A percentile compares a stretch with the other conserved stretches of the same genome.
Evolutionary conservation across 139 green algal genomes (phyloP).

Genomic region (Haematococcus sp.): DNA sequence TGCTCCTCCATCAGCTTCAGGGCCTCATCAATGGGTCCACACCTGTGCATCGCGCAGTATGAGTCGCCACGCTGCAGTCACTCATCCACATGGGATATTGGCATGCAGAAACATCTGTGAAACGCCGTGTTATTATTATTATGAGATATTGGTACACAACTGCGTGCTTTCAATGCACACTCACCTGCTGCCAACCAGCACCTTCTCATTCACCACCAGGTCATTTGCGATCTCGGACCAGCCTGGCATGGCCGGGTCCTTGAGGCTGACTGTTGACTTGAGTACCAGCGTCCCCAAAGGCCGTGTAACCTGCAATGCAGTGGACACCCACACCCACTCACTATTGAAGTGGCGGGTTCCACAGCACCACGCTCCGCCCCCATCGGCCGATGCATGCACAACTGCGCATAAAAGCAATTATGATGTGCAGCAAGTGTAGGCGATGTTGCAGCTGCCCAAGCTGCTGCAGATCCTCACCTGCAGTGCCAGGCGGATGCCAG

Average conservation of each 20-base stretch:
- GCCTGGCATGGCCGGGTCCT: conserved; percentile 19
- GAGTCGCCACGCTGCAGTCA: too few relatives aligned
- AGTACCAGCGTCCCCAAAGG: conserved; percentile 64
- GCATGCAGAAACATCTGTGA: too few relatives aligned
- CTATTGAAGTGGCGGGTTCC: too few relatives aligned
- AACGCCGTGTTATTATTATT: conserved; percentile 7
- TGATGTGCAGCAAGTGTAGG: too few relatives aligned
- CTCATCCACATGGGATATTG: too few relatives aligned
- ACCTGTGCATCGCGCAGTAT: conserved; percentile 37
- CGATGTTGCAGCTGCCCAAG: too few relatives aligned
- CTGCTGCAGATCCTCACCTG: not conserved
- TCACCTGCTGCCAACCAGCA: conserved; percentile 43
- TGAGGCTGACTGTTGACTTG: conserved; percentile 64
- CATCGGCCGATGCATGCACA: too few relatives aligned
- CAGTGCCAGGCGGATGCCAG: conserved; percentile 9
- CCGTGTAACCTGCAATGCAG: conserved; percentile 2
- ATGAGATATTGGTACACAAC: not conserved
- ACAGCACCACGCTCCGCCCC: too few relatives aligned
- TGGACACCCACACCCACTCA: too few relatives aligned
- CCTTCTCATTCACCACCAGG: conserved; percentile 73
- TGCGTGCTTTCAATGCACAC: not conserved
- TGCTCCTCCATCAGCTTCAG: conserved; percentile 43
- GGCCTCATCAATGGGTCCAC: conserved; percentile 61
- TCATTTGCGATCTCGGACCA: conserved; percentile 66
- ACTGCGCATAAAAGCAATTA: too few relatives aligned